These are phyloP conservation scores for Ophiocordyceps camponoti-rufipedis DNA, from an alignment of 2,329 filamentous ascomycete genomes.

Conservation along the genomic window DNA sequence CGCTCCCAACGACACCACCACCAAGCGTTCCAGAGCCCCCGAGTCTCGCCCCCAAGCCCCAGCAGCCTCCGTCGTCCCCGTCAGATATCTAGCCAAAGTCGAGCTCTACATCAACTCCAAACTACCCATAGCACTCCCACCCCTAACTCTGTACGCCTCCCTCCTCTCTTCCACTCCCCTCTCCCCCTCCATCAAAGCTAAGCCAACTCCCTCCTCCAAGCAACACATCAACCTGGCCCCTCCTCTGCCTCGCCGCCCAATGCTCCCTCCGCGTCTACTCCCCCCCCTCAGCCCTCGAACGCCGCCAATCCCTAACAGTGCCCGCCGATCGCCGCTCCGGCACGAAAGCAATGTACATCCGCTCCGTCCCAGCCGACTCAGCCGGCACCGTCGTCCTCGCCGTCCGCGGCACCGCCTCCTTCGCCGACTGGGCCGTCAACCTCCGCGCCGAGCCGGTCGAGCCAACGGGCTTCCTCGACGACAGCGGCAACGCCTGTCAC, in stretches of 20 bases:
- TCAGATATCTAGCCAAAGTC: conserved; percentile 56
- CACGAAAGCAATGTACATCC: conserved; percentile 76
- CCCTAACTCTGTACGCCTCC: conserved; percentile 43
- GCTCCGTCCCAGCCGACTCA: conserved; percentile 60
- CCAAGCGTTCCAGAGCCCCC: neutral
- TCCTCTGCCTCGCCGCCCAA: conserved; percentile 61
- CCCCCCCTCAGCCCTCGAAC: conserved; percentile 41
- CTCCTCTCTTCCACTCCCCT: conserved; percentile 1
- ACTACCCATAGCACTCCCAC: conserved; percentile 47
- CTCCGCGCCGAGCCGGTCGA: conserved; percentile 48
- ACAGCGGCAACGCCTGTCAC: conserved; percentile 60
- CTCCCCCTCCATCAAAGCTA: neutral
- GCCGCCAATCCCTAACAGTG: conserved; percentile 49
- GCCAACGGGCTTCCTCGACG: conserved; percentile 57
- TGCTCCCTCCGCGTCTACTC: conserved; percentile 63
- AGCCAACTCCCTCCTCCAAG: neutral
- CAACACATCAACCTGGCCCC: conserved; percentile 31
- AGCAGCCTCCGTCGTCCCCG: conserved; percentile 15
- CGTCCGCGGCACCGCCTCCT: conserved; percentile 61
- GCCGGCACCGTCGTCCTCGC: conserved; percentile 69
- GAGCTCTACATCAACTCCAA: conserved; percentile 64
- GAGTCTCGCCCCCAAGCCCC: neutral
- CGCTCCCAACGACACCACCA: neutral
- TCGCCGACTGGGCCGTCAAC: conserved; percentile 79
- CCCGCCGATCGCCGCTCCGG: conserved; percentile 53